These are phyloP conservation scores for Odontarrhena argentea DNA, from an alignment of 345 rosid species.

Conservation along the genomic window DNA sequence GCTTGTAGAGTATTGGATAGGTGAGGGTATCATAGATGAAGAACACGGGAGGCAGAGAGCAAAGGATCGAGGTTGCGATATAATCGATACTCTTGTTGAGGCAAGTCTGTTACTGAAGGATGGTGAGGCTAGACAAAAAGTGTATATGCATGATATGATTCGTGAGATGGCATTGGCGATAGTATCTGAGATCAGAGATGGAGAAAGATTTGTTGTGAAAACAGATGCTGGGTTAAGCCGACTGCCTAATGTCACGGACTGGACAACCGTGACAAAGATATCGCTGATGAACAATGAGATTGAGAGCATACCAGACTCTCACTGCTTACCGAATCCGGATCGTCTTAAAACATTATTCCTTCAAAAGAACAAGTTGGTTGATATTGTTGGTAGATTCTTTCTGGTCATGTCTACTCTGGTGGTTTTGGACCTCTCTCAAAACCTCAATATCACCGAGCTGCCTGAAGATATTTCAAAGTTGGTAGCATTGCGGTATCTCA, in stretches of 20 bases:
- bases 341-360: no score
- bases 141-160: conserved; percentile 12
- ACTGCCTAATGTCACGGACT: no score
- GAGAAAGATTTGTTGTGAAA: no score
- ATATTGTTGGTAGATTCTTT: neutral
- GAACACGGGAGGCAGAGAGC: neutral
- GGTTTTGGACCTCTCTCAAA: conserved; percentile 23
- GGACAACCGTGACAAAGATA: no score
- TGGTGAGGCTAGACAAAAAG: neutral
- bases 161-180: no score
- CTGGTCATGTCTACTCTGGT: conserved; percentile 14
- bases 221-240: no score
- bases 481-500: conserved; percentile 23
- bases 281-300: no score
- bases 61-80: neutral
- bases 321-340: no score
- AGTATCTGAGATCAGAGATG: no score
- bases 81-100: neutral
- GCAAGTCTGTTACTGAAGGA: no score
- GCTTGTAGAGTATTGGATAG: neutral
- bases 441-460: neutral
- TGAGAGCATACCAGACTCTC: no score
- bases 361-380: neutral
- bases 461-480: conserved; percentile 6
- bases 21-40: conserved; percentile 4